Conservation (phyloP, 495 filamentous ascomycete genomes). For the Penicillium egyptiacum region DNA sequence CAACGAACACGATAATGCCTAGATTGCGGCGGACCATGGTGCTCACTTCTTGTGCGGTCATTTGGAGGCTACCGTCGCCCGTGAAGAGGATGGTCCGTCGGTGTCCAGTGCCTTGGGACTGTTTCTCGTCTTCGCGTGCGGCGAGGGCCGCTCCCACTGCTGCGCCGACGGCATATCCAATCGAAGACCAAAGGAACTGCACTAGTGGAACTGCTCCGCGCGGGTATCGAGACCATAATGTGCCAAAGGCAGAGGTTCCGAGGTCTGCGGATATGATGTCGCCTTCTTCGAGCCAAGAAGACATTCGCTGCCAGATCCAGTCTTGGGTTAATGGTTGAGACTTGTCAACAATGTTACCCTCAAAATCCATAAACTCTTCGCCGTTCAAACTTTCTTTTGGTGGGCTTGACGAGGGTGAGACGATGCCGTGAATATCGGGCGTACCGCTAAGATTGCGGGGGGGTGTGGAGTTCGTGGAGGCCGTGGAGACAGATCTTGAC, state of each 20-base stretch:
- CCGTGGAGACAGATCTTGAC: neutral
- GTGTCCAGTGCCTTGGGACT: neutral
- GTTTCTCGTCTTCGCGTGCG: constrained; percentile 7
- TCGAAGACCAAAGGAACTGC: constrained; percentile 17
- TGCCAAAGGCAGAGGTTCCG: constrained; percentile 14
- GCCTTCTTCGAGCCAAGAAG: constrained; percentile 18
- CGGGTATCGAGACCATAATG: constrained; percentile 8
- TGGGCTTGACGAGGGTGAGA: neutral
- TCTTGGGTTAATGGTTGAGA: constrained; percentile 10
- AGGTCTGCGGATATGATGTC: constrained; percentile 16
- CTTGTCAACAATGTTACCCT: neutral
- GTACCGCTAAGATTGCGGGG: neutral
- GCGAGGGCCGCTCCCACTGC: constrained; percentile 16
- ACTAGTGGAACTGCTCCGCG: constrained; percentile 9
- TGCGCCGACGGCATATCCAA: constrained; percentile 17
- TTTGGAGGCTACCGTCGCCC: constrained; percentile 78
- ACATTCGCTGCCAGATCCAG: constrained; percentile 12
- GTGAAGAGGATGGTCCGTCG: constrained; percentile 63
- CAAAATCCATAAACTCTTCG: neutral
- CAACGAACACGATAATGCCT: constrained; percentile 69
- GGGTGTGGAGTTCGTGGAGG: neutral
- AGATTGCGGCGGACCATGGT: constrained; percentile 69
- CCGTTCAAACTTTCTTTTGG: neutral
- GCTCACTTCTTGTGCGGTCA: constrained; percentile 72
- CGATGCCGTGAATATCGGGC: neutral